Evolutionary conservation across 305 asterid genomes (phyloP).

Genomic region (Fraxinus velutina): DNA sequence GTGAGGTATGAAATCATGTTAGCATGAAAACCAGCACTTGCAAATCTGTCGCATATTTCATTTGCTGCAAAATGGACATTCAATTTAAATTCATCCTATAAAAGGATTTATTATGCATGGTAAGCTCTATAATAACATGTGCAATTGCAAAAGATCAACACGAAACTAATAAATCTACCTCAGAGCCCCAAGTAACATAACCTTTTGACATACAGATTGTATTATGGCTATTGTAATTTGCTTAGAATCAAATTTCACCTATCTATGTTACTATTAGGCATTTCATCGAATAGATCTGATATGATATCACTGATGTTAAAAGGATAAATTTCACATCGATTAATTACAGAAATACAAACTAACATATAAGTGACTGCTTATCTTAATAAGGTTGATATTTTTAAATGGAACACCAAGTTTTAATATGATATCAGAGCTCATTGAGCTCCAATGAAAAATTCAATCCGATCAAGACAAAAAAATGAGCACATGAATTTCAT

Average conservation of each 20-base stretch:
- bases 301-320: background rate
- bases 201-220: background rate
- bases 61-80: constrained; percentile 42
- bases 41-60: constrained; percentile 72
- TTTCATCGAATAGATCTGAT: background rate
- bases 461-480: no score
- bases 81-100: background rate
- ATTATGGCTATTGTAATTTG: background rate
- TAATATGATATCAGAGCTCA: no score
- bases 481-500: no score
- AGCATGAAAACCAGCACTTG: constrained; percentile 62
- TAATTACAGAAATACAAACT: background rate
- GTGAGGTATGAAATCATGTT: constrained; percentile 80
- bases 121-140: background rate
- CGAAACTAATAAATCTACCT: background rate
- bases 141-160: background rate
- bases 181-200: background rate
- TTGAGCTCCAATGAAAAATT: no score
- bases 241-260: background rate
- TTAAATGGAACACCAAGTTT: no score
- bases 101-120: background rate
- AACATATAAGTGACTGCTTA: background rate
- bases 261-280: background rate
- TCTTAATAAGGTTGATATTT: background rate
- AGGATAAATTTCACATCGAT: background rate